phyloP scores from a whole-genome alignment of 805 yeast genomes.

The Scheffersomyces ergatensis region DNA sequence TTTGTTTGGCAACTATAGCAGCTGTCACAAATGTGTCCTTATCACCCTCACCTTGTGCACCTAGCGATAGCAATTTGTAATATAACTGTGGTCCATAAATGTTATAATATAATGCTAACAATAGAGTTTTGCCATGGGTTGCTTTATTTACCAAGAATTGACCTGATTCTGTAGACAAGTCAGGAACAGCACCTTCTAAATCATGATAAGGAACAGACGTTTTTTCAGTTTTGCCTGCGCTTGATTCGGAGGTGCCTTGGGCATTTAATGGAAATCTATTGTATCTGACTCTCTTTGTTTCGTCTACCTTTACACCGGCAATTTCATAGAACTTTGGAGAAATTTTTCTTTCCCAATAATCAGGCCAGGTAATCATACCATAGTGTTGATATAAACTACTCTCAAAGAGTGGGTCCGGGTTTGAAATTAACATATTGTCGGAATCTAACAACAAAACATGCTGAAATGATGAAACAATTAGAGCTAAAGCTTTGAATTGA shows the following conservation, averaged over 20 bases:
- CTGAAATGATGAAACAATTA: conserved; percentile 32
- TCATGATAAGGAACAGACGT: conserved; percentile 53
- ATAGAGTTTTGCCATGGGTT: conserved; percentile 54
- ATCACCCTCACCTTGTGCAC: conserved; percentile 42
- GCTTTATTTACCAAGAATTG: conserved; percentile 59
- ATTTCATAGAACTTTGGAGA: conserved; percentile 36
- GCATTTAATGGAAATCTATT: conserved; percentile 22
- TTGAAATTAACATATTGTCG: conserved; percentile 27
- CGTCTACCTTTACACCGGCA: conserved; percentile 29
- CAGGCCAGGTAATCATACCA: conserved; percentile 44
- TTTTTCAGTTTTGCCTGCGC: conserved; percentile 9
- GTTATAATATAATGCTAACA: conserved; percentile 65
- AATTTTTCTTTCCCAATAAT: conserved; percentile 38
- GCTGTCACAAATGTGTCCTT: conserved; percentile 37
- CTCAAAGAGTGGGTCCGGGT: conserved; percentile 28
- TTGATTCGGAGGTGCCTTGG: conserved; percentile 8
- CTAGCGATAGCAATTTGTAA: conserved; percentile 60
- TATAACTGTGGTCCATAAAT: conserved; percentile 59
- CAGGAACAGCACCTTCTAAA: conserved; percentile 65
- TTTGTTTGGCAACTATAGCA: conserved; percentile 29
- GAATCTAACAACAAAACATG: conserved; percentile 33
- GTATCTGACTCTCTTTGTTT: conserved; percentile 23
- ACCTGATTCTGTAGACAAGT: conserved; percentile 69
- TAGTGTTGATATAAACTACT: conserved; percentile 24
- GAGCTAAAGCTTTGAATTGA: conserved; percentile 64